Base-by-base conservation (phyloP, 2,329 filamentous ascomycete species). In the Dactylellina sp. region DNA sequence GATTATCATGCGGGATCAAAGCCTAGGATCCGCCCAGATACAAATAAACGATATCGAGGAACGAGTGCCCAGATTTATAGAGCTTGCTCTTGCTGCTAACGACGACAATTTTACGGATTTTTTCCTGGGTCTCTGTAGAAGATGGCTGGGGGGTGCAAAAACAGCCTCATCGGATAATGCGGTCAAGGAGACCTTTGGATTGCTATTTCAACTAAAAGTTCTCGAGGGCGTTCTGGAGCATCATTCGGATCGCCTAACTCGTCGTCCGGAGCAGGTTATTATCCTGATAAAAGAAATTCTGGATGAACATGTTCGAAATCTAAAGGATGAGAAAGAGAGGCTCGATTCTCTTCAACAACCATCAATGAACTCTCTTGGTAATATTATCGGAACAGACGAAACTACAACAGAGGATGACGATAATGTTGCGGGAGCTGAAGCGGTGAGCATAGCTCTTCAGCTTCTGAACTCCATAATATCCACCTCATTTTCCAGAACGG, bases 141-240 rank as follows among this genome's bases (percentile, higher is more conserved):
- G 83, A 42, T 91, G 89, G 85, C 83, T 91, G 0, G 79, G 79
- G 32, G 78, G 79, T 78, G 46, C 64, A 78, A 28, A 40, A 28
- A 24, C 76, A 57, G 2, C 62, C 71, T 1, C 76, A 74, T 6
- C 79, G 78, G 63, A 77, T n/a, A 78, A 47, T 22, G 70, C 76
- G 6, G 37, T n/a, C 11, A 42, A 39, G 16, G 52, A 77, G 39
- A 22, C 66, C n/a, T 63, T 74, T 3, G 64, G 75, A 11, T 81
- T 82, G 62, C 81, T 92, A 0, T 80, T 85, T 4, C 84, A 90
- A 75, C 83, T 88, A 3, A 87, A 87, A 53, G 80, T 91, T 0
- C 83, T 91, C 6, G 88, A 91, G 77, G 85, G 84, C 35, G 84
- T 92, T 81, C 87, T 91, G 80, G 85, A 86, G 22, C 84, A 83